Base-by-base conservation (phyloP, 2,329 filamentous ascomycete genomes). In the Phyllosticta citriasiana region DNA sequence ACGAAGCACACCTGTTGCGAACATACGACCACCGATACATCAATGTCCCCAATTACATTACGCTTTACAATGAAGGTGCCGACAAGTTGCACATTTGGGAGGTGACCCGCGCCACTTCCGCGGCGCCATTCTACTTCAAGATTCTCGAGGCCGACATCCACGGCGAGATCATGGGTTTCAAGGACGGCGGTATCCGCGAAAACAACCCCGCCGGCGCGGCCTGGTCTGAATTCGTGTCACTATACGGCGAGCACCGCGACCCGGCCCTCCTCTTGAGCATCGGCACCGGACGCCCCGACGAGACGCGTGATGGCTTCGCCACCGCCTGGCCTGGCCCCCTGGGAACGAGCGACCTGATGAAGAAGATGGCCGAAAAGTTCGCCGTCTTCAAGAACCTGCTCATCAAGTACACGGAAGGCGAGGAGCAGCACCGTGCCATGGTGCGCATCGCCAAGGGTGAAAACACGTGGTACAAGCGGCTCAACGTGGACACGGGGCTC, bases 51-150 rank as follows among this genome's bases (percentile, higher is more conserved):
- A 72, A 72, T 57, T 80, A 77, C 76, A 74, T 78, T 5, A 77
- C 74, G 2, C 70, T 71, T 1, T 80, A 80, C 70, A 80, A 80
- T 64, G 73, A 77, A 66, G 77, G 76, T 8, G 74, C 74, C 5
- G 77, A 79, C 61, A 69, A 70, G 52, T 68, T 80, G 16, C 72
- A 74, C 1, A 80, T 83, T 51, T 82, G 79, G 74, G 69, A 81
- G 67, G 80, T 80, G 0, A 80, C 78, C 0, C 69, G 79, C 7
- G 80, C 80, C 1, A 82, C 80, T 0, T 79, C 77, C 1, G 80
- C 80, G 2, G 80, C 80, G 0, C 79, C 80, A 0, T 80, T 80
- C 66, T 80, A 78, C 67, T 80, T 80, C 68, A 74, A 79, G 54
- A 77, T 78, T 71, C 71, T 80, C 9, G 72, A 75, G 60, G 75